Conservation (phyloP, 2,329 filamentous ascomycete species). For the Albifimbria verrucaria region DNA sequence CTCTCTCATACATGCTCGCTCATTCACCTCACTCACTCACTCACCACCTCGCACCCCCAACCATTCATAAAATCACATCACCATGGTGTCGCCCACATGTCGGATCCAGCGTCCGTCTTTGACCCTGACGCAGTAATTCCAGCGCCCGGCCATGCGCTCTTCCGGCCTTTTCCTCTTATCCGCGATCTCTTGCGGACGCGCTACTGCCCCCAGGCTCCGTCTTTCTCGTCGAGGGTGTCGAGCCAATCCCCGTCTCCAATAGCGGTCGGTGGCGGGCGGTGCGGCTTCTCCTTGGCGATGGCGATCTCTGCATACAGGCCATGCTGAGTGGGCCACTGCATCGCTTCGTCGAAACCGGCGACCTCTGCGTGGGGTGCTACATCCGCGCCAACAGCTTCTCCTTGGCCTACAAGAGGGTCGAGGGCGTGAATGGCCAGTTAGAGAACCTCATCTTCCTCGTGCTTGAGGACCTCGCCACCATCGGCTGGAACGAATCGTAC, state of each 20-base stretch:
- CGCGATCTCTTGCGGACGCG: constrained; percentile 45
- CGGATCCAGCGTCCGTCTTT: constrained; percentile 13
- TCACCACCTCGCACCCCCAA: neutral
- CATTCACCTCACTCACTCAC: too few relatives aligned
- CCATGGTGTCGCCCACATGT: constrained; percentile 19
- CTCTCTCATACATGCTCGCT: neutral
- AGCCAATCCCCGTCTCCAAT: constrained; percentile 30
- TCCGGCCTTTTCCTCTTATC: constrained; percentile 38
- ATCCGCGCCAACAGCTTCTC: constrained; percentile 42
- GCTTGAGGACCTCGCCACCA: constrained; percentile 39
- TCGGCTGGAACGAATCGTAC: constrained; percentile 47
- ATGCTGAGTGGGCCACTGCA: constrained; percentile 44
- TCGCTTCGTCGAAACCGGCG: constrained; percentile 41
- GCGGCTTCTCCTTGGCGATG: constrained; percentile 49
- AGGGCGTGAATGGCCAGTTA: neutral
- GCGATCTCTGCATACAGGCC: constrained; percentile 52
- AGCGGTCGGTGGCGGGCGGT: constrained; percentile 39
- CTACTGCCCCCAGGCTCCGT: constrained; percentile 45
- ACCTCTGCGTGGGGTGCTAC: constrained; percentile 46
- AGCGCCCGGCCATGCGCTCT: constrained; percentile 16
- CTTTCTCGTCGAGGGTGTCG: constrained; percentile 47
- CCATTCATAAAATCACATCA: neutral
- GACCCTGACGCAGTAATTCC: constrained; percentile 23
- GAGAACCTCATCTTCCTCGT: constrained; percentile 40
- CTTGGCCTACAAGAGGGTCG: constrained; percentile 23